These are phyloP conservation scores for Yamadazyma ubonensis DNA, from an alignment of 805 yeast genomes.

Conservation along the genomic window DNA sequence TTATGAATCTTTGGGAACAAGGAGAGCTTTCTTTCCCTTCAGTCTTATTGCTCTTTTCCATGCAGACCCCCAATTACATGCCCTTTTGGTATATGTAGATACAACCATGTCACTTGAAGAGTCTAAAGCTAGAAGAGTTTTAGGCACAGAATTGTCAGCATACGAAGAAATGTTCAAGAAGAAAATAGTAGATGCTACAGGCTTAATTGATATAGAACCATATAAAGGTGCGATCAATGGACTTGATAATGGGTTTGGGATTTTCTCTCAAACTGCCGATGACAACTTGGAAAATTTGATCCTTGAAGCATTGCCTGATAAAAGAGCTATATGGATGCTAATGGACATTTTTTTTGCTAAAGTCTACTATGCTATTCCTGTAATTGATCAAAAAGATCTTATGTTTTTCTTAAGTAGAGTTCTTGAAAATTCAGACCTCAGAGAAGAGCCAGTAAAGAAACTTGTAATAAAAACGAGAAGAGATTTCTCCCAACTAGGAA, in stretches of 20 bases:
- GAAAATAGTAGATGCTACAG: neutral
- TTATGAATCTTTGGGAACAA: neutral
- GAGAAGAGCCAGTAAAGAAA: slow-evolving; percentile 18
- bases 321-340: slow-evolving; percentile 52
- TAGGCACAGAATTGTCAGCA: neutral
- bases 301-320: slow-evolving; percentile 48
- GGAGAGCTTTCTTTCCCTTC: slow-evolving; percentile 1
- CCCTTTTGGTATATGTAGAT: slow-evolving; percentile 1
- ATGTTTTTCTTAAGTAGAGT: slow-evolving; percentile 40
- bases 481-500: slow-evolving; percentile 36
- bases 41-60: neutral
- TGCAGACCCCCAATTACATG: neutral
- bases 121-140: neutral
- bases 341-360: slow-evolving; percentile 57
- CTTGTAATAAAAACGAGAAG: slow-evolving; percentile 27
- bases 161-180: slow-evolving; percentile 4
- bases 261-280: neutral
- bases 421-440: slow-evolving; percentile 35
- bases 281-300: neutral
- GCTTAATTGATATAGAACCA: slow-evolving; percentile 2
- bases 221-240: neutral
- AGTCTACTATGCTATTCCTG: slow-evolving; percentile 62
- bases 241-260: neutral
- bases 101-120: slow-evolving; percentile 1
- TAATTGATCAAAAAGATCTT: slow-evolving; percentile 57